Conservation (phyloP, 2,329 filamentous ascomycete species). For the Myriosclerotinia duriaeana region DNA sequence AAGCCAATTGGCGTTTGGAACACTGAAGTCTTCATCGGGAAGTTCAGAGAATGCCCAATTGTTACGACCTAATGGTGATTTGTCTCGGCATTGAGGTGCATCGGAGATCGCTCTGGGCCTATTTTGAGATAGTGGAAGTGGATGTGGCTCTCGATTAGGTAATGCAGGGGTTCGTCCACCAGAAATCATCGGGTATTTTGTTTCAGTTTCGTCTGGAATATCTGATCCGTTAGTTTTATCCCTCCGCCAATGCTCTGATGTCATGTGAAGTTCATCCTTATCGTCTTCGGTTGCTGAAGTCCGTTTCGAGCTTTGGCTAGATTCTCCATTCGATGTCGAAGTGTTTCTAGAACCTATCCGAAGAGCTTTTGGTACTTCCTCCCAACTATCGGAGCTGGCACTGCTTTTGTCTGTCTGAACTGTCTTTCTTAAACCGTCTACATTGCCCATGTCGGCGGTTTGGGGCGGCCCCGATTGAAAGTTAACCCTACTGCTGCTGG, state of each 20-base stretch:
- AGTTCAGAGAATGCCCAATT: slow-evolving; percentile 58
- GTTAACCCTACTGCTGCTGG: neutral
- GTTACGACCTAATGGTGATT: slow-evolving; percentile 58
- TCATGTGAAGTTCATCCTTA: neutral
- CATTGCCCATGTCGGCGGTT: neutral
- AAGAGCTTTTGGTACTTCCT: slow-evolving; percentile 27
- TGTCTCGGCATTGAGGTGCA: slow-evolving; percentile 49
- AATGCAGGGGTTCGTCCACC: slow-evolving; percentile 9
- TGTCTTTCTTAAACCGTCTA: neutral
- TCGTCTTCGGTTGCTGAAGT: neutral
- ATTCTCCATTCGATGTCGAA: neutral
- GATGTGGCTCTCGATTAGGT: neutral
- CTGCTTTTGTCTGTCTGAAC: slow-evolving; percentile 25
- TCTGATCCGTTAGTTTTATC: neutral
- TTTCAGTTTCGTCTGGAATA: neutral
- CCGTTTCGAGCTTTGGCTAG: neutral
- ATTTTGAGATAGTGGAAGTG: slow-evolving; percentile 19
- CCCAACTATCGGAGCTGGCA: slow-evolving; percentile 35
- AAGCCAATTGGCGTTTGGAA: neutral
- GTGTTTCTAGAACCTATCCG: neutral
- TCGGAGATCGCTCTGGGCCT: slow-evolving; percentile 58
- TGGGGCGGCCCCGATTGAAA: neutral
- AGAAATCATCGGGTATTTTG: slow-evolving; percentile 13
- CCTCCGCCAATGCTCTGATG: neutral
- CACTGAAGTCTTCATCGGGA: slow-evolving; percentile 30